Conservation (phyloP, 768 basidiomycete species). For the Boletus vermiculosoides region DNA sequence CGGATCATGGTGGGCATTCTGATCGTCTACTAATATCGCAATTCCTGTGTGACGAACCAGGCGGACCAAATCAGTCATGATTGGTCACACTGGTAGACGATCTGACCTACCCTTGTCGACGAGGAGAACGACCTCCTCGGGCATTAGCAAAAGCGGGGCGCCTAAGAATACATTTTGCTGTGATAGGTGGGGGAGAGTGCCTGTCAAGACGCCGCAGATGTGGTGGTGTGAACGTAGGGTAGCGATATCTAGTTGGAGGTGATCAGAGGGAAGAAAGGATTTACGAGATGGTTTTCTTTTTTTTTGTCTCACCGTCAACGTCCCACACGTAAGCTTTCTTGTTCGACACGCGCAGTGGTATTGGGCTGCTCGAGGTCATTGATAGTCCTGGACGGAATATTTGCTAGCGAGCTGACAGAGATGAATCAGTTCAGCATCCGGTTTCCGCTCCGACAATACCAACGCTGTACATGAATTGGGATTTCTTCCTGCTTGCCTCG, state of each 20-base stretch:
- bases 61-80: background rate
- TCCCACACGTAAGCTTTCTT: slow-evolving; percentile 88
- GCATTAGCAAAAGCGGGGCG: slow-evolving; percentile 81
- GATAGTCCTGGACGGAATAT: background rate
- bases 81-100: background rate
- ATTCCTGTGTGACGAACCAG: slow-evolving; percentile 55
- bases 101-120: slow-evolving; percentile 65
- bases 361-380: slow-evolving; percentile 26
- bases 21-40: slow-evolving; percentile 77
- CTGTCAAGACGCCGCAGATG: slow-evolving; percentile 81
- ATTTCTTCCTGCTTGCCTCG: background rate
- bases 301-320: slow-evolving; percentile 57
- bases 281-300: background rate
- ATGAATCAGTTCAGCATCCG: slow-evolving; percentile 2
- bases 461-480: background rate
- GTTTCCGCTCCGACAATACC: slow-evolving; percentile 16
- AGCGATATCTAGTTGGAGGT: slow-evolving; percentile 62
- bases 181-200: slow-evolving; percentile 90
- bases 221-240: slow-evolving; percentile 74
- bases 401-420: background rate
- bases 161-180: slow-evolving; percentile 98
- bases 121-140: slow-evolving; percentile 89
- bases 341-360: slow-evolving; percentile 73
- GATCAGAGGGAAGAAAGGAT: background rate
- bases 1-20: slow-evolving; percentile 52